A percentile compares a stretch with the other conserved stretches of the same genome.
phyloP scores from a whole-genome alignment of 2,329 filamentous ascomycete species.

The Penicillium sp. region DNA sequence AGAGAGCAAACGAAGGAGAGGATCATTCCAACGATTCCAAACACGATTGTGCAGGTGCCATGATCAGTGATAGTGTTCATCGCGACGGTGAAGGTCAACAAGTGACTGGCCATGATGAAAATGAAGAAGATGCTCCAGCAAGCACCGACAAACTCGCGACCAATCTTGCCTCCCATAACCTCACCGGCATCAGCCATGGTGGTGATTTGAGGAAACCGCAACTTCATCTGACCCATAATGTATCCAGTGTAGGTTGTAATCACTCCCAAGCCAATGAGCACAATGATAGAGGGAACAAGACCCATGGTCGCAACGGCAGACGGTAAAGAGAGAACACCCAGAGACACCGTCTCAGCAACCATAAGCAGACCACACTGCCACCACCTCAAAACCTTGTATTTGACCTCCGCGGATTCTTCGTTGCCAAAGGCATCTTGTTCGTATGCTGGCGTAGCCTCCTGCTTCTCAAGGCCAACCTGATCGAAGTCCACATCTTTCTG shows the following conservation, averaged over 20 bases:
- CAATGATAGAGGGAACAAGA: constrained; percentile 53
- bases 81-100: constrained; percentile 69
- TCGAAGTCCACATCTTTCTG: neutral
- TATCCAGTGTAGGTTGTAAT: constrained; percentile 63
- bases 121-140: constrained; percentile 65
- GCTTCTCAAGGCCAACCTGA: constrained; percentile 17
- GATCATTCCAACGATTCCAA: constrained; percentile 60
- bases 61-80: constrained; percentile 65
- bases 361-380: constrained; percentile 52
- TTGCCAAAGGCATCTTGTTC: constrained; percentile 42
- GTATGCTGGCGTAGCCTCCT: constrained; percentile 16
- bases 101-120: constrained; percentile 71
- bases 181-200: constrained; percentile 69
- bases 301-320: constrained; percentile 54
- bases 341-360: constrained; percentile 58
- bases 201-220: constrained; percentile 58
- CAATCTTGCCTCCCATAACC: constrained; percentile 61
- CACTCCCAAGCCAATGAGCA: constrained; percentile 55
- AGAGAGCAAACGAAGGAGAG: constrained; percentile 62
- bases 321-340: constrained; percentile 57
- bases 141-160: constrained; percentile 62
- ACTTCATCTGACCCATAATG: constrained; percentile 61
- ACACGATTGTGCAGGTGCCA: constrained; percentile 64
- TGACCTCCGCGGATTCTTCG: constrained; percentile 45
- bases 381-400: constrained; percentile 56